Evolutionary conservation across 106 monocot species (phyloP).

Genomic region (Acorus gramineus): DNA sequence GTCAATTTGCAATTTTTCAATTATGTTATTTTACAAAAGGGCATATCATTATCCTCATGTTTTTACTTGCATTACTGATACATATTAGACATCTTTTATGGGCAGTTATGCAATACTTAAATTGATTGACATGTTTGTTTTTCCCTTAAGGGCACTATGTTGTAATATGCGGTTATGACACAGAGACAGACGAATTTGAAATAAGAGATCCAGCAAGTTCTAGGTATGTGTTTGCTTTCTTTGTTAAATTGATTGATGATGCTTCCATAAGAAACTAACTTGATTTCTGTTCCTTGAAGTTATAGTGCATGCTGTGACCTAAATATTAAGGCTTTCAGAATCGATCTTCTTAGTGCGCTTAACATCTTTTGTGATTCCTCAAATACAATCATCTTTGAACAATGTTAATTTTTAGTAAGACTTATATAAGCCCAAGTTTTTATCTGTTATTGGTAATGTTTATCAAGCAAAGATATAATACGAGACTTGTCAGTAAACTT

Average conservation of each 20-base stretch:
- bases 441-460: no score
- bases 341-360: no score
- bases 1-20: no score
- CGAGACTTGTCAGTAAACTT: no score
- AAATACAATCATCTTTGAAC: no score
- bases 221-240: slow-evolving; percentile 35
- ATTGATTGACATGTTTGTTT: neutral
- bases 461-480: no score
- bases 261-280: no score
- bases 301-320: neutral
- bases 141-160: slow-evolving; percentile 68
- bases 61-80: neutral
- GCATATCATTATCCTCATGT: neutral
- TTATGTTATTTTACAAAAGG: no score
- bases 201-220: slow-evolving; percentile 90
- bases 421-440: no score
- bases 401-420: no score
- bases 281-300: neutral
- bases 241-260: neutral
- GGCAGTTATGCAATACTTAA: neutral
- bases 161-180: slow-evolving; percentile 86
- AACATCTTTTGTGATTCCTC: no score
- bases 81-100: neutral
- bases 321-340: neutral
- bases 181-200: slow-evolving; percentile 63